These are phyloP conservation scores for Glycyrrhiza uralensis DNA, from an alignment of 306 rosid genomes.

Conservation along the genomic window DNA sequence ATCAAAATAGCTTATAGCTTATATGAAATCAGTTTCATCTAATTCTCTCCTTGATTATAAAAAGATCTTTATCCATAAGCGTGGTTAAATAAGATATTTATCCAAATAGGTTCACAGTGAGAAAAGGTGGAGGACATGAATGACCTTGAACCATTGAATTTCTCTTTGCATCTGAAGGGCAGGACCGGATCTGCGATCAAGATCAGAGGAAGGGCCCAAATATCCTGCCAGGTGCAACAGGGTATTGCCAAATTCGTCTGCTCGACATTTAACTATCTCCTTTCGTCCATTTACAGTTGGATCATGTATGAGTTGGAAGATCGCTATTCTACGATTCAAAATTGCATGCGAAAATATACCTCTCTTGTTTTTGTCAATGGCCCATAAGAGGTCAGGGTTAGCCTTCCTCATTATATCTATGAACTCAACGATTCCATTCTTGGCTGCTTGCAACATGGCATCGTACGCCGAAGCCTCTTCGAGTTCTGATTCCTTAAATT, in stretches of 20 bases:
- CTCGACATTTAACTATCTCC: background rate
- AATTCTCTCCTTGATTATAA: too few species aligned
- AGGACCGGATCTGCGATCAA: background rate
- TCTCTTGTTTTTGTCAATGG: background rate
- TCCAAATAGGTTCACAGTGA: too few species aligned
- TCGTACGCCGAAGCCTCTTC: background rate
- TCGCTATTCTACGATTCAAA: background rate
- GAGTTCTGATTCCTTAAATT: background rate
- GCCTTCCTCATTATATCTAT: background rate
- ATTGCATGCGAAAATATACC: background rate
- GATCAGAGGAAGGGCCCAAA: background rate
- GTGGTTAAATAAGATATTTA: too few species aligned
- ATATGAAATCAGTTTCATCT: too few species aligned
- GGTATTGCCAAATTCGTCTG: background rate
- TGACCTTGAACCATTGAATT: background rate
- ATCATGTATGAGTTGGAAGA: background rate
- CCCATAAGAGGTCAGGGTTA: slow-evolving; percentile 1
- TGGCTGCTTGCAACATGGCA: background rate
- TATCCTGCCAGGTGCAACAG: background rate
- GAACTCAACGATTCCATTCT: background rate
- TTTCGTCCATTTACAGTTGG: background rate
- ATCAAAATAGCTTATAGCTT: too few species aligned
- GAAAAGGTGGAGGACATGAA: too few species aligned
- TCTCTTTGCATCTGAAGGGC: slow-evolving; percentile 11
- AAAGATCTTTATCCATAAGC: too few species aligned